A percentile compares a stretch with the other conserved stretches of the same genome.
These are phyloP conservation scores for Inga oerstediana DNA, from an alignment of 306 rosid species.

Conservation along the genomic window DNA sequence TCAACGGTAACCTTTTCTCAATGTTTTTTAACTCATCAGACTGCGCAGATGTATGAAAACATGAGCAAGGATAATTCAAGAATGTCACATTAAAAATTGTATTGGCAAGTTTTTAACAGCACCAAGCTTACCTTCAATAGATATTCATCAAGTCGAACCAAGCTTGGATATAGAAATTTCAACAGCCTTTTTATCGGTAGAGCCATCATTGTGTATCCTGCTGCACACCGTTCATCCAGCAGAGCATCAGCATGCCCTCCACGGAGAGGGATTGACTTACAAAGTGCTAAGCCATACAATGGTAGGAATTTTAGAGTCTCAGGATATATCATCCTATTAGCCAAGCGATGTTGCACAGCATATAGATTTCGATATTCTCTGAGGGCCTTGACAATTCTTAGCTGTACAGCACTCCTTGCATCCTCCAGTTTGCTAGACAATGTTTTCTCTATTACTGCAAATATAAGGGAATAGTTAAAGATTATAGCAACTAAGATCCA, in stretches of 20 bases:
- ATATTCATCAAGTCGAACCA: constrained; percentile 80
- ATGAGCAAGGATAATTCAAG: constrained; percentile 38
- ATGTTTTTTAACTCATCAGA: constrained; percentile 56
- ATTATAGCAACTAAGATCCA: constrained; percentile 39
- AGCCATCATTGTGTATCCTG: constrained; percentile 85
- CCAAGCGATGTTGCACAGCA: constrained; percentile 94
- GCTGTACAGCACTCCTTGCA: constrained; percentile 80
- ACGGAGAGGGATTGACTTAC: constrained; percentile 82
- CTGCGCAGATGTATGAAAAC: constrained; percentile 56
- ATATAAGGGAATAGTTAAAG: constrained; percentile 38
- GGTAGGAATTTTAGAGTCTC: constrained; percentile 83
- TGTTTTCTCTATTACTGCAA: constrained; percentile 93
- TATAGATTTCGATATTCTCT: constrained; percentile 87
- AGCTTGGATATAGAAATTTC: constrained; percentile 86
- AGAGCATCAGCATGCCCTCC: constrained; percentile 85
- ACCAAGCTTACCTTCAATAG: constrained; percentile 66
- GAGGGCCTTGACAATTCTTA: constrained; percentile 79
- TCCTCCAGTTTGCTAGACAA: constrained; percentile 87
- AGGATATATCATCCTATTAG: constrained; percentile 90
- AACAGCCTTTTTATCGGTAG: constrained; percentile 77
- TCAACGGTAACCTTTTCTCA: constrained; percentile 78
- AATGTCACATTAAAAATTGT: constrained; percentile 14
- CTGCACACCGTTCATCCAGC: constrained; percentile 91
- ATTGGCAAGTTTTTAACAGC: constrained; percentile 14
- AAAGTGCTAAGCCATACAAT: constrained; percentile 85